phyloP scores from a whole-genome alignment of 352 stramenopile species.

The Pythium monospermum region DNA sequence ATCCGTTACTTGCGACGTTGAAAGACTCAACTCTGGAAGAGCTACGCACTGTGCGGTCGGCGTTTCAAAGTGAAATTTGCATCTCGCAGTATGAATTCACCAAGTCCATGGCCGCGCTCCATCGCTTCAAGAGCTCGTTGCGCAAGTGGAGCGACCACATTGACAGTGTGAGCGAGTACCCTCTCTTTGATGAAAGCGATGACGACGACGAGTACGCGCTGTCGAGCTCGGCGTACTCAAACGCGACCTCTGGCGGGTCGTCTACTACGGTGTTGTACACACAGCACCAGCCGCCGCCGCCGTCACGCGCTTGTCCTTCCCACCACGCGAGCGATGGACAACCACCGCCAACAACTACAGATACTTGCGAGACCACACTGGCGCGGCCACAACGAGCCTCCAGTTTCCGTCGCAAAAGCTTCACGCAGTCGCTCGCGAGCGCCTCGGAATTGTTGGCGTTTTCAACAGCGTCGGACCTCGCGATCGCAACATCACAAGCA shows the following conservation, averaged over 20 bases:
- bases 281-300: constrained; percentile 16
- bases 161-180: constrained; percentile 71
- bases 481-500: not conserved
- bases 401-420: constrained; percentile 19
- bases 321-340: not conserved
- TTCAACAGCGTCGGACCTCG: constrained; percentile 11
- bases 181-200: constrained; percentile 57
- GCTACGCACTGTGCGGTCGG: constrained; percentile 55
- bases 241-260: constrained; percentile 27
- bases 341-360: too few species aligned
- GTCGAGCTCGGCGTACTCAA: constrained; percentile 68
- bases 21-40: constrained; percentile 71
- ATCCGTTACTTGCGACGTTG: constrained; percentile 62
- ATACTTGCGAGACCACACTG: too few species aligned
- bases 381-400: constrained; percentile 16
- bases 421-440: constrained; percentile 5
- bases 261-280: too few species aligned
- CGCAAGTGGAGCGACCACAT: constrained; percentile 78
- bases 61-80: constrained; percentile 60
- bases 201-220: constrained; percentile 45
- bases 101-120: constrained; percentile 62
- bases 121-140: constrained; percentile 61
- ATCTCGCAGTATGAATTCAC: constrained; percentile 77
- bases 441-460: constrained; percentile 11
- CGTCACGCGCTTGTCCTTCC: too few species aligned